phyloP scores from a whole-genome alignment of 495 filamentous ascomycete species.

The Podospora sp. region DNA sequence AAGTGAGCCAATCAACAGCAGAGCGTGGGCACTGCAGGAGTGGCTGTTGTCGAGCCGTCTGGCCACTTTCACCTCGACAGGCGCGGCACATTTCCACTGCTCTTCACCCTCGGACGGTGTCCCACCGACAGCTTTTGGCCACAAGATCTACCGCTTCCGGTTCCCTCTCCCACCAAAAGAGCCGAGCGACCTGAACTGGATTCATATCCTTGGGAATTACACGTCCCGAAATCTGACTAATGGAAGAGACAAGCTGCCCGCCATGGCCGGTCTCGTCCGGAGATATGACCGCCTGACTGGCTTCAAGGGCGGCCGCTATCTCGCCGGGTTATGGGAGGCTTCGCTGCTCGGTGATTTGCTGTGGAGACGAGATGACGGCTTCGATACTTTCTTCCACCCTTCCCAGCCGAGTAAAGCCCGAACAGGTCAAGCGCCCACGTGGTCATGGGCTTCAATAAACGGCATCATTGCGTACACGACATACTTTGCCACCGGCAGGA shows the following conservation, averaged over 20 bases:
- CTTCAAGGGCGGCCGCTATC: not conserved
- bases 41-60: not conserved
- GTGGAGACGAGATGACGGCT: not conserved
- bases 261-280: not conserved
- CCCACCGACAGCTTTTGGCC: not conserved
- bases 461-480: not conserved
- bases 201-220: not conserved
- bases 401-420: not conserved
- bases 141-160: not conserved
- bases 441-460: not conserved
- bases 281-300: not conserved
- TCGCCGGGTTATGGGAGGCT: not conserved
- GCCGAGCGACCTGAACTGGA: not conserved
- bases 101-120: not conserved
- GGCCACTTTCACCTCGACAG: not conserved
- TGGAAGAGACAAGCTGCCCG: not conserved
- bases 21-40: not conserved
- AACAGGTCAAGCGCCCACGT: not conserved
- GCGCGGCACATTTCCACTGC: not conserved
- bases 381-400: not conserved
- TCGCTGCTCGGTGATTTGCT: not conserved
- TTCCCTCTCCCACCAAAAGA: not conserved
- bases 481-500: constrained; percentile 1
- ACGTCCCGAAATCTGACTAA: not conserved
- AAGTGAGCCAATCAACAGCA: not conserved